A percentile compares a stretch with the other conserved stretches of the same genome.
phyloP scores from a whole-genome alignment of 2,329 filamentous ascomycete genomes.

The Ceratocystiopsis sp. region DNA sequence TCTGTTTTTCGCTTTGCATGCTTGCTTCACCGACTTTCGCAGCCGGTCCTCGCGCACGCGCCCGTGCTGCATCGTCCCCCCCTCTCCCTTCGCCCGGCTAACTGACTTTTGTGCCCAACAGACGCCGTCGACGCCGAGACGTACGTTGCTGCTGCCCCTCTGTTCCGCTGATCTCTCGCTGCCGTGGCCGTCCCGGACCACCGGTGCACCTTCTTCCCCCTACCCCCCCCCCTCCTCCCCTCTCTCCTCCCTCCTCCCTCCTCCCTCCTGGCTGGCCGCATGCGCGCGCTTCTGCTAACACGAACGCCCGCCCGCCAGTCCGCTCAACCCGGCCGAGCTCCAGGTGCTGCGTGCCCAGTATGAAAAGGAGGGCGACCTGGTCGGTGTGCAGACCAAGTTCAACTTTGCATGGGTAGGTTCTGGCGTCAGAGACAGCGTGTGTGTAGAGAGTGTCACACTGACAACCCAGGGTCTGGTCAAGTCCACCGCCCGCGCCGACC shows the following conservation, averaged over 20 bases:
- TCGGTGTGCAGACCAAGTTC: slow-evolving; percentile 96
- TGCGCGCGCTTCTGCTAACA: neutral
- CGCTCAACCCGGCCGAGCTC: slow-evolving; percentile 80
- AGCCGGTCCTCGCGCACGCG: too few species aligned
- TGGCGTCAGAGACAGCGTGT: neutral
- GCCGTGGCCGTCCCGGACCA: too few species aligned
- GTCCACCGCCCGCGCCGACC: slow-evolving; percentile 65
- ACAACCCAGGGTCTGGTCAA: slow-evolving; percentile 75
- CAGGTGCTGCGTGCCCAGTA: slow-evolving; percentile 86
- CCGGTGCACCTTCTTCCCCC: too few species aligned
- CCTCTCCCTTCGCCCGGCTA: neutral
- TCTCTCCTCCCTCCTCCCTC: neutral
- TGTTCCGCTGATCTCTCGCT: too few species aligned
- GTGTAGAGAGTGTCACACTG: neutral
- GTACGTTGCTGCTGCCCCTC: slow-evolving; percentile 30
- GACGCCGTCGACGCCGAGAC: slow-evolving; percentile 97
- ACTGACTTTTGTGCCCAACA: slow-evolving; percentile 20
- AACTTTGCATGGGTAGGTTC: slow-evolving; percentile 88
- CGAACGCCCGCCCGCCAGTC: slow-evolving; percentile 29
- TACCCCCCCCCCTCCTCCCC: neutral
- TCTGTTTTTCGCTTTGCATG: neutral
- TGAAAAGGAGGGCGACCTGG: slow-evolving; percentile 94
- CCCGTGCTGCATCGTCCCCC: too few species aligned
- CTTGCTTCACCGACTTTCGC: too few species aligned
- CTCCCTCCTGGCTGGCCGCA: neutral